Base-by-base conservation (phyloP, 345 rosid species). In the Lepidium didymum region DNA sequence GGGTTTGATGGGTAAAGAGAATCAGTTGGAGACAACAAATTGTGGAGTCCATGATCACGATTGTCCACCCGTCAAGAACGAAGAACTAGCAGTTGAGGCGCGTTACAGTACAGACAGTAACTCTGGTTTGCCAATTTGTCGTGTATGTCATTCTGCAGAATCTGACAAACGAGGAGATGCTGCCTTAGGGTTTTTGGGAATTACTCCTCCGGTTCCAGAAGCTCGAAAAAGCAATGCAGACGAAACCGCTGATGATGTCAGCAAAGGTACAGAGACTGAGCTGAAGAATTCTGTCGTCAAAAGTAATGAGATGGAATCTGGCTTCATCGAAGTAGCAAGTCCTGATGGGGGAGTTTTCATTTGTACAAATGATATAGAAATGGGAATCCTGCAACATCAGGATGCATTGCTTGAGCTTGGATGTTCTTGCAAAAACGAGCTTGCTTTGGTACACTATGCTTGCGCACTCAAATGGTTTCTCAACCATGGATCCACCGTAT, bases 401-500 rank as follows among this genome's bases (percentile, higher is more conserved):
- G 88, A 86, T 41, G 38, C 82, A 6, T 72, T 90, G 64, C 70
- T 88, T 70, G 96, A 84, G 80, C 98, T 93, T 50, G 98, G 98
- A 27, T 93, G 98, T 77, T 86, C 86, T 40, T 93, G 98, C 80
- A 93, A 88, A 80, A 87, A 73, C 40, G 97, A 93, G 74, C 96
- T 93, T 63, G 93, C 92, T 31, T 73, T 88, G 13, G 98, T 93
- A 19, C 98, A 90, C 70, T 93, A 90, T 67, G 88, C 97, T 3
- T 93, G 97, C 57, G 98, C 97, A 7, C 90, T 93, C 35, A 93
- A 93, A 74, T 93, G 98, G 98, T 93, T 93, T 78, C 85, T 93
- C 54, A 93, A 82, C 79, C 97, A 86, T 64, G 97, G 98, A 68
- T 93, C 98, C 16, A 93, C 97, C 0, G 74, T 88, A 8, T 93